Base-by-base conservation (phyloP, 441 rosid species). In the Populus hybrid region DNA sequence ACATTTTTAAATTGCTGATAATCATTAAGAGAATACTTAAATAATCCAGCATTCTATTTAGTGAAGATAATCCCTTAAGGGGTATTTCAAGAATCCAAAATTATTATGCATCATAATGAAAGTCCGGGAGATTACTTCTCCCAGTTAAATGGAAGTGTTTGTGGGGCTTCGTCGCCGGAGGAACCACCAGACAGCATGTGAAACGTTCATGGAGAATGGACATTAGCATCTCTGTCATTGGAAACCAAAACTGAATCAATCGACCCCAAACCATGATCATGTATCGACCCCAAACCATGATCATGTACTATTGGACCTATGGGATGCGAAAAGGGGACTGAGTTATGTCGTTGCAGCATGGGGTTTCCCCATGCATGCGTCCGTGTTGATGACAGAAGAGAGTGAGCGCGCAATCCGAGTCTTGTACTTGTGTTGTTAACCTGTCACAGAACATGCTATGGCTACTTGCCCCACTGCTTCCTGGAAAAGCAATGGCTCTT, bases 391-490 rank as follows among this genome's bases (percentile, higher is more conserved):
- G 98, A 93, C 98, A 92, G 98, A 90, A 92, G 98, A 93, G 98
- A 93, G 98, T 89, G 97, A 93, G 32, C 32, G 98, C 98, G 88
- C 96, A 89, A 80, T 91, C 92, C n/a, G 90, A 88, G 80, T 88
- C 85, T 79, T 77, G 86, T 38, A 61, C 21, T 24, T 24, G 28
- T 68, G 83, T 65, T 46, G 87, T 75, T 83, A 88, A 85, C 86
- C 89, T 85, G 84, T 85, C 92, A 82, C 75, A 79, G 77, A 84
- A 87, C 82, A 81, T 76, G 20, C 67, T 78, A 75, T 78, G 84
- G 84, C 80, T 77, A 68, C 70, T 67, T 6, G 34, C 57, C 23
- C 71, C 78, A 54, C 76, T 74, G 83, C 82, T 79, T 70, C 80
- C 89, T 8, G 84, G 70, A n/a, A 80, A 69, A 40, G 82, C 69